A percentile compares a stretch with the other conserved stretches of the same genome.
phyloP scores from a whole-genome alignment of 169 alveolate species.

The Sarcocystis neurona region DNA sequence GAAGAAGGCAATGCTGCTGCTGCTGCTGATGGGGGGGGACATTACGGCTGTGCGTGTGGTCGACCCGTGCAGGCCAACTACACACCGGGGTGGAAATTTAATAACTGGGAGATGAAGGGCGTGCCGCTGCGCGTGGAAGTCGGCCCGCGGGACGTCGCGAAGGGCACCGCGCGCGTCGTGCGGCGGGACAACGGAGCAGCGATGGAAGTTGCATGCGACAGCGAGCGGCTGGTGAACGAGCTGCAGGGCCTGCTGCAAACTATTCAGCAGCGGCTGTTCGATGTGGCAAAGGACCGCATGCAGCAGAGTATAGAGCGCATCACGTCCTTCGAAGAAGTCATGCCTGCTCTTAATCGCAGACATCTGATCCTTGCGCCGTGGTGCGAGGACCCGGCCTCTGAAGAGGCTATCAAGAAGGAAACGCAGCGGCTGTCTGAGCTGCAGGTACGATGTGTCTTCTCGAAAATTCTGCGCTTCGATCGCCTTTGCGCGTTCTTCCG shows the following conservation, averaged over 20 bases:
- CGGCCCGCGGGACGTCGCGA: slow-evolving; percentile 96
- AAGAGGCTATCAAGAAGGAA: slow-evolving; percentile 72
- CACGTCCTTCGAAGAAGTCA: slow-evolving; percentile 71
- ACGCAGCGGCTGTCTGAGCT: slow-evolving; percentile 67
- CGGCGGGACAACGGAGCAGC: slow-evolving; percentile 64
- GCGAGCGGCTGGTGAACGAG: slow-evolving; percentile 69
- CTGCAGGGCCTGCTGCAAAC: slow-evolving; percentile 64
- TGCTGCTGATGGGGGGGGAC: no score
- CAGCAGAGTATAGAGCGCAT: slow-evolving; percentile 61
- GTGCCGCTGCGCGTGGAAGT: slow-evolving; percentile 98
- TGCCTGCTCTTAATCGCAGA: slow-evolving; percentile 83
- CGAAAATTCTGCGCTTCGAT: not conserved
- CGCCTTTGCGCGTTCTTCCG: not conserved
- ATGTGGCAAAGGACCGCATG: slow-evolving; percentile 53
- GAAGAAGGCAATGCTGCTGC: no score
- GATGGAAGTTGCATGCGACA: slow-evolving; percentile 70
- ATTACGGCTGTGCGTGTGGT: no score
- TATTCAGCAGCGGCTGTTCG: slow-evolving; percentile 65
- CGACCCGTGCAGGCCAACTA: slow-evolving; percentile 93
- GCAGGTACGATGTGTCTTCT: slow-evolving; percentile 40
- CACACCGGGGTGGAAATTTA: slow-evolving; percentile 99
- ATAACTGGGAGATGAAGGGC: slow-evolving; percentile 99
- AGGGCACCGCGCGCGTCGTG: slow-evolving; percentile 75
- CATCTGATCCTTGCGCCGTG: slow-evolving; percentile 89
- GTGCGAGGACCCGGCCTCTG: slow-evolving; percentile 77